These are phyloP conservation scores for Herpetomonas samuelpessoai DNA, from an alignment of 208 protist species.

Conservation along the genomic window DNA sequence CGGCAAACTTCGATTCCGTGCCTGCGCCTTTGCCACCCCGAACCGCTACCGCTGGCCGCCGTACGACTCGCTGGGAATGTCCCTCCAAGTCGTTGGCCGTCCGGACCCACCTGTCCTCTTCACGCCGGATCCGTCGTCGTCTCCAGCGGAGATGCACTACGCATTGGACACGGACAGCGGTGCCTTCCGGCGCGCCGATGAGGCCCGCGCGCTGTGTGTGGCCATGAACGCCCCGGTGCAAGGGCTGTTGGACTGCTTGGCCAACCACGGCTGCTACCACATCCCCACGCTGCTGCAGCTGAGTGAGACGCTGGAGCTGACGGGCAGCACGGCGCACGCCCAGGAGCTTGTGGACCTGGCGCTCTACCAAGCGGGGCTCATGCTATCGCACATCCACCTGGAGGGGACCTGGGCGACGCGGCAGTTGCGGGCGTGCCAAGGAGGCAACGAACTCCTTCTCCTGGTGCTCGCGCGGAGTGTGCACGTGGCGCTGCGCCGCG, in stretches of 20 bases:
- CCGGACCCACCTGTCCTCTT: not conserved
- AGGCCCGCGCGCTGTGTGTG: constrained; percentile 26
- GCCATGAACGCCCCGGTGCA: constrained; percentile 28
- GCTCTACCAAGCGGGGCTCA: constrained; percentile 70
- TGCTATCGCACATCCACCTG: constrained; percentile 58
- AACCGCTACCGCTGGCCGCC: constrained; percentile 79
- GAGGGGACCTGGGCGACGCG: constrained; percentile 55
- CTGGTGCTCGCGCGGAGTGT: constrained; percentile 53
- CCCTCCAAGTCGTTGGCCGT: constrained; percentile 32
- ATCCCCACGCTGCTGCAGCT: constrained; percentile 76
- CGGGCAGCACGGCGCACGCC: constrained; percentile 43
- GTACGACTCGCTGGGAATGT: constrained; percentile 61
- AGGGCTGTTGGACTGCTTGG: constrained; percentile 55
- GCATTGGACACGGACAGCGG: constrained; percentile 38
- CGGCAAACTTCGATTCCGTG: constrained; percentile 38
- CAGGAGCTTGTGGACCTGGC: constrained; percentile 71
- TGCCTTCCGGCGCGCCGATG: constrained; percentile 45
- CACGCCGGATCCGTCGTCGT: not conserved
- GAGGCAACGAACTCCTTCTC: constrained; percentile 53
- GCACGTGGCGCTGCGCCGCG: constrained; percentile 63
- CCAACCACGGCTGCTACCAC: constrained; percentile 54
- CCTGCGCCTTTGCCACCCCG: constrained; percentile 64
- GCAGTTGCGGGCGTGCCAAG: constrained; percentile 24
- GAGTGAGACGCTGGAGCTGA: constrained; percentile 57
- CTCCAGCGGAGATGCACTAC: constrained; percentile 13